These are phyloP conservation scores for Lentinula boryana DNA, from an alignment of 768 basidiomycete genomes.

Conservation along the genomic window DNA sequence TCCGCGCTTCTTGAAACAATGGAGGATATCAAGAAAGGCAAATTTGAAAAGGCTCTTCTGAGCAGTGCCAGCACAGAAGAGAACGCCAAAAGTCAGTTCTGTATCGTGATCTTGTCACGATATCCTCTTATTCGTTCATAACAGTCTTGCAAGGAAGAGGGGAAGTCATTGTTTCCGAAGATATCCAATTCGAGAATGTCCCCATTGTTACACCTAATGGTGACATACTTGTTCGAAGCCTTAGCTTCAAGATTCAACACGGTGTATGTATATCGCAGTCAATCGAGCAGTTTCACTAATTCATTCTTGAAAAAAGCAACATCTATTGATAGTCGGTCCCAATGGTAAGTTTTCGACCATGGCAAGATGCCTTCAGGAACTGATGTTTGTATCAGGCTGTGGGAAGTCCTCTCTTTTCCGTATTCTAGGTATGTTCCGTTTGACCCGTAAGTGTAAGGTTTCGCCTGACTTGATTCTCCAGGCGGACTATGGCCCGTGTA, in stretches of 20 bases:
- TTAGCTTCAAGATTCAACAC: constrained; percentile 86
- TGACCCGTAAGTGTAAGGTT: not conserved
- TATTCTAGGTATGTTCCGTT: constrained; percentile 52
- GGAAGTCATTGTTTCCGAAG: constrained; percentile 74
- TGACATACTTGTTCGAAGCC: constrained; percentile 76
- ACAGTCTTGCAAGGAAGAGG: constrained; percentile 78
- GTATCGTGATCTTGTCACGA: not conserved
- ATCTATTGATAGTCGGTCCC: constrained; percentile 88
- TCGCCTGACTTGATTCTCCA: not conserved
- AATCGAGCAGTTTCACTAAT: not conserved
- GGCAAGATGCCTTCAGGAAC: not conserved
- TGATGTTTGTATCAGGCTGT: constrained; percentile 42
- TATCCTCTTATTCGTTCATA: not conserved
- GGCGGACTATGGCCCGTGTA: constrained; percentile 89
- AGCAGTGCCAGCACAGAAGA: constrained; percentile 67
- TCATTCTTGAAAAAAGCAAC: constrained; percentile 56
- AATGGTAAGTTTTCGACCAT: constrained; percentile 51
- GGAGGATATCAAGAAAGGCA: constrained; percentile 76
- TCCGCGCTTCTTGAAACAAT: constrained; percentile 87
- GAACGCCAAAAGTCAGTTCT: constrained; percentile 62
- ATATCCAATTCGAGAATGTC: constrained; percentile 88
- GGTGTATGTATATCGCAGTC: constrained; percentile 46
- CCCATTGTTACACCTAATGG: constrained; percentile 97
- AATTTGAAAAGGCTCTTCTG: constrained; percentile 85
- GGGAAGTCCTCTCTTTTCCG: constrained; percentile 92